These are phyloP conservation scores for Colletotrichum eremochloae DNA, from an alignment of 2,329 filamentous ascomycete genomes.

Conservation along the genomic window DNA sequence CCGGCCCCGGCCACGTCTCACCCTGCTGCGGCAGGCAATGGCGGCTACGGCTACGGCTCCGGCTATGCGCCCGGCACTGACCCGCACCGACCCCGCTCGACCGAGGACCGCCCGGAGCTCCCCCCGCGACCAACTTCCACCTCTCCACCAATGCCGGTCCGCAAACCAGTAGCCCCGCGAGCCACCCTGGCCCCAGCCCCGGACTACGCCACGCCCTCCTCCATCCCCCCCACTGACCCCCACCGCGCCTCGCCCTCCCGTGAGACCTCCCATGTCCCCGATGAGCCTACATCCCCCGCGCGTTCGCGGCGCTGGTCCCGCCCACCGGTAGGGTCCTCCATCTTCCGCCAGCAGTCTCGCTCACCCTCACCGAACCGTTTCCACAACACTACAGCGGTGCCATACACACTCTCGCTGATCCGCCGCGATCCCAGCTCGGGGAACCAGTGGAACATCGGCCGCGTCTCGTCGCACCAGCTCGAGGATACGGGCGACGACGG, in stretches of 20 bases:
- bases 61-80: constrained; percentile 4
- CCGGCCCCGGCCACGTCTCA: constrained; percentile 4
- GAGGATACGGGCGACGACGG: constrained; percentile 54
- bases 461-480: constrained; percentile 68
- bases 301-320: constrained; percentile 23
- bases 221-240: not conserved
- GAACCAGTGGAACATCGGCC: constrained; percentile 82
- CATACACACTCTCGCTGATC: constrained; percentile 74
- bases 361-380: constrained; percentile 56
- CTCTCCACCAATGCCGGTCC: constrained; percentile 29
- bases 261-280: constrained; percentile 27
- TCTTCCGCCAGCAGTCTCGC: constrained; percentile 32
- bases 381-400: constrained; percentile 52
- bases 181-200: constrained; percentile 21
- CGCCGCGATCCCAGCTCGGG: constrained; percentile 79
- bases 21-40: constrained; percentile 19
- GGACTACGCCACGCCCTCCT: constrained; percentile 12
- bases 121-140: constrained; percentile 36
- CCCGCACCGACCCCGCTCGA: not conserved
- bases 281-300: constrained; percentile 5
- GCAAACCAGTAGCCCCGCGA: constrained; percentile 39
- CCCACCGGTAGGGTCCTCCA: constrained; percentile 3
- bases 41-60: constrained; percentile 21
- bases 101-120: constrained; percentile 22
- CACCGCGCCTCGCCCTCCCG: constrained; percentile 12